Conservation (phyloP, 345 rosid genomes). For the Melaleuca alternifolia region DNA sequence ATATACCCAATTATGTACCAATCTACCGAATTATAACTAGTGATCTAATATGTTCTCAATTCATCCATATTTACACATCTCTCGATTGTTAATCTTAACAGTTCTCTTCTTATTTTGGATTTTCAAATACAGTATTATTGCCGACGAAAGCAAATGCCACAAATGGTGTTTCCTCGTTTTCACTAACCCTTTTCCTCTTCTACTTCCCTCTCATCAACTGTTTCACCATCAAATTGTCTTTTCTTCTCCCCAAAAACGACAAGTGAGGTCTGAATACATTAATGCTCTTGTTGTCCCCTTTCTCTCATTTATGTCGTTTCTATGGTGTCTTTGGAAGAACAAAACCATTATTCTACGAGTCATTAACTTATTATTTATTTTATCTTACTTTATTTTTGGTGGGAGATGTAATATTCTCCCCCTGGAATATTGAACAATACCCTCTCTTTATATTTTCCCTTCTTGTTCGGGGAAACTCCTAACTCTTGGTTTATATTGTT, state of each 20-base stretch:
- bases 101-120: not conserved
- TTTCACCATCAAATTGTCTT: not conserved
- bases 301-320: not conserved
- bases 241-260: not conserved
- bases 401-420: not conserved
- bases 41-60: accelerated
- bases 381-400: not conserved
- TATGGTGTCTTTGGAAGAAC: not conserved
- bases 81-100: not conserved
- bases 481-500: not conserved
- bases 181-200: too few relatives aligned
- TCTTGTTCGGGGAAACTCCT: not conserved
- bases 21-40: accelerated
- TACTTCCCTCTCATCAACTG: too few relatives aligned
- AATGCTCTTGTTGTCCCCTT: not conserved
- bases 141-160: not conserved
- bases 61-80: not conserved
- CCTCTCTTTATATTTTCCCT: not conserved
- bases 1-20: not conserved
- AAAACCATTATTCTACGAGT: not conserved
- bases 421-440: not conserved
- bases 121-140: accelerated
- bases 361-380: not conserved
- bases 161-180: too few relatives aligned
- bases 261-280: not conserved